Base-by-base conservation (phyloP, 83 land plant genomes). In the Isoetes engelmannii region DNA sequence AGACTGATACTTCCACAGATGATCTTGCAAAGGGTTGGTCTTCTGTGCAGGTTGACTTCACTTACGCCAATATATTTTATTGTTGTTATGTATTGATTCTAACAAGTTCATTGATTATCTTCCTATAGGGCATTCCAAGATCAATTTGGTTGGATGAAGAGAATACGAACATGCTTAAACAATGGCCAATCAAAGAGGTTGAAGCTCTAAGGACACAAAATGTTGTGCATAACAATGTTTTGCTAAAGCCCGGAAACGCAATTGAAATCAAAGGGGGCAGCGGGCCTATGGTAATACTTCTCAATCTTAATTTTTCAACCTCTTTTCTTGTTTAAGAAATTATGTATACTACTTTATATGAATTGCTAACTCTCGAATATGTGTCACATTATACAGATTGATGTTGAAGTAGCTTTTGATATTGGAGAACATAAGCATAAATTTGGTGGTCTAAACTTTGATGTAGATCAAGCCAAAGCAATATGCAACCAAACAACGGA, bases 1-100 rank as follows among this genome's bases (percentile, higher is more conserved):
- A 91, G 67, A 84, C 87, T 0, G 83, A 80, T 13, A 81, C 71
- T 61, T 48, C 61, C 1, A 46, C 13, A 3, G 86, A 77, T 65
- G 89, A 88, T 67, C 42, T 65, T 1, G 62, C 62, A 20, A 88
- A 88, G 64, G 97, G 90, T 5, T 91, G 97, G 97, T 71, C 92
- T 63, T 83, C 84, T 7, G 67, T 91, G 58, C 92, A 84, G 85
- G 96, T 90, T 72, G 69, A 17, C 9, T 13, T 1, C 3, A 1
- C 17, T 60, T 60, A n/a, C 1, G 1, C 3, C 12, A 10, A 51
- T 3, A 12, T 51, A 12, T 51, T 51, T 15, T 0, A 51, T 51
- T 10, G 15, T 12, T 15, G 0, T 15, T 3, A 12, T 60, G 0
- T 60, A 8, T 13, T 60, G 9, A 5, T 13, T 19, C 0, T 66